Percentiles rank a stretch among this genome's conserved stretches.
These are phyloP conservation scores for Pseudonitzschia pungens DNA, from an alignment of 108 stramenopile species.

Conservation along the genomic window DNA sequence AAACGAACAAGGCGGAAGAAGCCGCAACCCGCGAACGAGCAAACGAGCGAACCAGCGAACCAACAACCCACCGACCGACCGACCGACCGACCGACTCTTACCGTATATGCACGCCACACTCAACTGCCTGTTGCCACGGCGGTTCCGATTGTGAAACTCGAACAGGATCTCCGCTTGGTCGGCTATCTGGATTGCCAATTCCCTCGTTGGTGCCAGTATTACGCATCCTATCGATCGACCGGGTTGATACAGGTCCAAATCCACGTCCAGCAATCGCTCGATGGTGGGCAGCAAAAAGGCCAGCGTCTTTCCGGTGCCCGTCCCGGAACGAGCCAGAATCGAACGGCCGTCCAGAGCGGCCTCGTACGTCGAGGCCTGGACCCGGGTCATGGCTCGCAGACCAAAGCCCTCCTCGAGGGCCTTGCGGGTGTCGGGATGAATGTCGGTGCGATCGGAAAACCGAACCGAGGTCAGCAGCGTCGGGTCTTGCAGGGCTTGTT, in stretches of 20 bases:
- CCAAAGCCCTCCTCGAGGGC: conserved; percentile 45
- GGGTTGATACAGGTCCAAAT: conserved; percentile 37
- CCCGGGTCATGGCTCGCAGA: conserved; percentile 75
- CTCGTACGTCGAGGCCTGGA: conserved; percentile 79
- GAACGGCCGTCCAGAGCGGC: conserved; percentile 57
- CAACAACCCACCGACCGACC: too few species aligned
- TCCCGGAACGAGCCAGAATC: conserved; percentile 87
- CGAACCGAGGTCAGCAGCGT: conserved; percentile 51
- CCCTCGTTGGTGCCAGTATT: conserved; percentile 88
- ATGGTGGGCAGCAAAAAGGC: conserved; percentile 96
- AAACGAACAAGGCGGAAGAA: too few species aligned
- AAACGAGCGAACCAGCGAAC: too few species aligned
- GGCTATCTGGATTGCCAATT: conserved; percentile 89
- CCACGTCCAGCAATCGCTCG: conserved; percentile 40
- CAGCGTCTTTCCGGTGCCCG: conserved; percentile 82
- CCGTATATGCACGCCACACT: conserved; percentile 47
- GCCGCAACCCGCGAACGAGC: too few species aligned
- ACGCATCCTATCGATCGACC: conserved; percentile 77
- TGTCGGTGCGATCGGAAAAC: conserved; percentile 51
- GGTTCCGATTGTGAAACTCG: conserved; percentile 32
- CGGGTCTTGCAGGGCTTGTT: conserved; percentile 71
- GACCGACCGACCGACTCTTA: too few species aligned
- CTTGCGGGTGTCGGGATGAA: conserved; percentile 36
- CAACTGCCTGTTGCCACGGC: conserved; percentile 20
- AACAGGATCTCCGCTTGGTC: conserved; percentile 72